Base-by-base conservation (phyloP, 2,329 filamentous ascomycete species). In the Hymenotorrendiella dingleyae region DNA sequence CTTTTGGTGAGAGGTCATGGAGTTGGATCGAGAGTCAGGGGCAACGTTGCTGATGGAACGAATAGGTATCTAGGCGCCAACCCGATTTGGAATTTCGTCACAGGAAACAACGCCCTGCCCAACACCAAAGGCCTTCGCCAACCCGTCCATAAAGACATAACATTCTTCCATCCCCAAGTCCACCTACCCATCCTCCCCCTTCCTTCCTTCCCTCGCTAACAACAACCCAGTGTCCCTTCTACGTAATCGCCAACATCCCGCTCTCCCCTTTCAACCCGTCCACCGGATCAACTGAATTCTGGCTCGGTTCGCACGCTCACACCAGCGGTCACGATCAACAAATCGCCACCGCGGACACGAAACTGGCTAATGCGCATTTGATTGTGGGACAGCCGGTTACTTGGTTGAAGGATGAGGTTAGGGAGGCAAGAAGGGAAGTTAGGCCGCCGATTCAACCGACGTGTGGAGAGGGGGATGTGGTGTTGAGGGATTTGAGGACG, bases 401-500 rank as follows among this genome's bases (percentile, higher is more conserved):
- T 9, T 43, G 49, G 37, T 75, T 80, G 49, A 67, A 57, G 12
- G 46, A 64, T 30, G 55, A 61, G 0, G 54, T 68, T 2, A 51
- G 78, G 0, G 64, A 64, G 2, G 55, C 63, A 37, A 63, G 69
- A 5, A 46, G 62, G 2, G 42, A 53, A 3, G 50, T 63, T 2
- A 58, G 67, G 6, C 65, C 69, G 5, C 73, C 73, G 0, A 55
- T 67, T 9, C 76, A 80, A 52, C 73, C 75, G 0, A 42, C 60
- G 3, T 67, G 78, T 1, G 64, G 64, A 26, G 77, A 76, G 51
- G 76, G 78, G 0, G 72, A 73, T 28, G 55, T 82, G 17, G 65
- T 81, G 26, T 55, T 83, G 22, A 67, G 80, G 2, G 78, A 82
- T 55, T 58, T 82, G 40, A 63, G 78, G 19, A 67, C 80, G 4